These are phyloP conservation scores for Streptanthus diversifolius DNA, from an alignment of 345 rosid species.

Conservation along the genomic window DNA sequence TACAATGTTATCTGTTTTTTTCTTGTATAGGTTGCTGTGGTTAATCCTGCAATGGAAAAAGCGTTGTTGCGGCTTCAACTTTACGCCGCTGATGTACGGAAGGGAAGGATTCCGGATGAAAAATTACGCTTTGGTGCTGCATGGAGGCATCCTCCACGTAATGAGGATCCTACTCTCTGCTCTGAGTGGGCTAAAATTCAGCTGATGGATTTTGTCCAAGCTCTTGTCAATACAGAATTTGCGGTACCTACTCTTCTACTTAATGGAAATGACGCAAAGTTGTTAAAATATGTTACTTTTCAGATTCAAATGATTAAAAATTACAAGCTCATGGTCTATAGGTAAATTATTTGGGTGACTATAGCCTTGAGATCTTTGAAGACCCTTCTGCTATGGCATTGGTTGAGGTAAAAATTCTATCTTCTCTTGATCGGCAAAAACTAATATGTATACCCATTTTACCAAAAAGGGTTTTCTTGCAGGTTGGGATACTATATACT, in stretches of 20 bases:
- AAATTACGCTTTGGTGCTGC: slow-evolving; percentile 80
- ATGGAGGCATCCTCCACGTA: slow-evolving; percentile 86
- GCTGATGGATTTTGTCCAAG: slow-evolving; percentile 85
- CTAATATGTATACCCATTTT: neutral
- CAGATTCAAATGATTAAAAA: neutral
- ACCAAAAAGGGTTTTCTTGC: slow-evolving; percentile 13
- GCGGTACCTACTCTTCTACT: slow-evolving; percentile 48
- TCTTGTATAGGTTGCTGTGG: slow-evolving; percentile 58
- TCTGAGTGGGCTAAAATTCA: slow-evolving; percentile 88
- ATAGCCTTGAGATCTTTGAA: slow-evolving; percentile 81
- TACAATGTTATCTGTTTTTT: neutral
- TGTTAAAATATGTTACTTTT: neutral
- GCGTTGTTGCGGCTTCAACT: slow-evolving; percentile 59
- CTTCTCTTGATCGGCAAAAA: neutral
- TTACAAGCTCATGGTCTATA: slow-evolving; percentile 13
- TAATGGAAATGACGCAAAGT: neutral
- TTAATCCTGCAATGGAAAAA: slow-evolving; percentile 90
- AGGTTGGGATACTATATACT: slow-evolving; percentile 87
- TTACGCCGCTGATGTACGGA: slow-evolving; percentile 65
- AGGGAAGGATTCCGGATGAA: slow-evolving; percentile 61
- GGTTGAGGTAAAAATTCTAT: slow-evolving; percentile 54
- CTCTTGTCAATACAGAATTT: slow-evolving; percentile 63
- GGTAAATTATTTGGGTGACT: slow-evolving; percentile 85
- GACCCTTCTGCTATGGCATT: slow-evolving; percentile 84
- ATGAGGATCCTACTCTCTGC: slow-evolving; percentile 37